Evolutionary conservation across 2,329 filamentous ascomycete species (phyloP), one percentile per base, ranked within the genome.

Genomic region (Pseudomassariella vexata): DNA sequence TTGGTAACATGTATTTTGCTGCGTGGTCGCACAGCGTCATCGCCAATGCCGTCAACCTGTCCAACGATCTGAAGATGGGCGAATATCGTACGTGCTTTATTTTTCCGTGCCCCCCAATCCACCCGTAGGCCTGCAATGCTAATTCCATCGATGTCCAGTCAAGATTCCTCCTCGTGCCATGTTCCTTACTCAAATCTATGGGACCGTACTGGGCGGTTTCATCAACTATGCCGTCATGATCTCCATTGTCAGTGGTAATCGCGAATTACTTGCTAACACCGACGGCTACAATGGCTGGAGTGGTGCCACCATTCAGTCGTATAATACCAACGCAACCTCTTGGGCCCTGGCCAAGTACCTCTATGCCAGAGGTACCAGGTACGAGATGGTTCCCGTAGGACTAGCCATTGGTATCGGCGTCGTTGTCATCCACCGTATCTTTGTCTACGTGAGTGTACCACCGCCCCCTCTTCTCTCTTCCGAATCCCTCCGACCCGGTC

Each of bases 11-110:
- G 66, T 75, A 74, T 48, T 75, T 75, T 45, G 66, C 71, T 6
- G 65, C 65, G 9, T 76, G 70, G 70, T 76, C 70, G 1, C 73
- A 77, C 50, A 72, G 67, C 22, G 67, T 76, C 29, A 74, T 77
- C 29, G 9, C 35, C 3, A 70, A 70, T 30, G 54, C 61, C 0
- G 65, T 76, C 26, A 66, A 56, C 33, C 53, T 77, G 6, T 68
- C 59, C 22, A 67, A 62, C 28, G 70, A 75, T 39, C 47, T 77
- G 16, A 77, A 77, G 53, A 63, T 76, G 60, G 73, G 73, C 14
- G 68, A 76, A 55, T 77, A 77, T 30, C 62, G 68, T 69, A 53
- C 31, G 64, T 56, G 4, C 14, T 11, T 0, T 4, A 17, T n/a
- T 10, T 2, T 8, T 11, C 0, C 16, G 12, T 11, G 19, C 22